phyloP scores from a whole-genome alignment of 2,329 filamentous ascomycete genomes.

The Clarireedia homoeocarpa region DNA sequence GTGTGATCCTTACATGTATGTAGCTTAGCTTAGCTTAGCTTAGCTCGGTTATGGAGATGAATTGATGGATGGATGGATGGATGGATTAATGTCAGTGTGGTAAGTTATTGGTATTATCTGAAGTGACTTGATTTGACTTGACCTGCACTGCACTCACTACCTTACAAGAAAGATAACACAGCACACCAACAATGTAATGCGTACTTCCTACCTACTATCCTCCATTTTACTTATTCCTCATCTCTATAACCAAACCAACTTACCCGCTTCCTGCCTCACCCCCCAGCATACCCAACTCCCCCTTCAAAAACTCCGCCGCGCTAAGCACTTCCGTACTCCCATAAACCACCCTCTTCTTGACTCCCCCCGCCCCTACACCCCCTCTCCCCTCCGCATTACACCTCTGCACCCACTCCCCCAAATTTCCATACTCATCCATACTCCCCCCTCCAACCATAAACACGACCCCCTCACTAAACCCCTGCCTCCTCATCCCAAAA shows the following conservation, averaged over 20 bases:
- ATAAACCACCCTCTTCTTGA: constrained; percentile 80
- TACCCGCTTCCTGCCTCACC: constrained; percentile 34
- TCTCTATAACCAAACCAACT: not conserved
- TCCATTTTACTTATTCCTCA: too few species aligned
- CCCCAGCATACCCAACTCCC: constrained; percentile 56
- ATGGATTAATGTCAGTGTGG: too few species aligned
- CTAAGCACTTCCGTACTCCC: constrained; percentile 81
- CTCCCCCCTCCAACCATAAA: constrained; percentile 93
- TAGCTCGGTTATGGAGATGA: too few species aligned
- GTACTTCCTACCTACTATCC: too few species aligned
- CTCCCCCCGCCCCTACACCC: constrained; percentile 42
- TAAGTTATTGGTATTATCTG: too few species aligned
- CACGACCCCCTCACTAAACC: constrained; percentile 85
- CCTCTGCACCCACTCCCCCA: constrained; percentile 90
- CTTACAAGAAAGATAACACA: too few species aligned
- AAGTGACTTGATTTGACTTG: too few species aligned
- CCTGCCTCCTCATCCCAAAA: constrained; percentile 85
- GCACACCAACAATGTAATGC: too few species aligned
- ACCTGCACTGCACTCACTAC: too few species aligned
- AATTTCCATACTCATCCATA: constrained; percentile 97
- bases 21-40: too few species aligned
- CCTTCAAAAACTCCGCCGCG: constrained; percentile 56
- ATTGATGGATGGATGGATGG: not conserved
- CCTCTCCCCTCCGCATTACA: constrained; percentile 41
- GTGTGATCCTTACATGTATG: too few species aligned